phyloP scores from a whole-genome alignment of 257 asterid species.

The Plantago ovata region DNA sequence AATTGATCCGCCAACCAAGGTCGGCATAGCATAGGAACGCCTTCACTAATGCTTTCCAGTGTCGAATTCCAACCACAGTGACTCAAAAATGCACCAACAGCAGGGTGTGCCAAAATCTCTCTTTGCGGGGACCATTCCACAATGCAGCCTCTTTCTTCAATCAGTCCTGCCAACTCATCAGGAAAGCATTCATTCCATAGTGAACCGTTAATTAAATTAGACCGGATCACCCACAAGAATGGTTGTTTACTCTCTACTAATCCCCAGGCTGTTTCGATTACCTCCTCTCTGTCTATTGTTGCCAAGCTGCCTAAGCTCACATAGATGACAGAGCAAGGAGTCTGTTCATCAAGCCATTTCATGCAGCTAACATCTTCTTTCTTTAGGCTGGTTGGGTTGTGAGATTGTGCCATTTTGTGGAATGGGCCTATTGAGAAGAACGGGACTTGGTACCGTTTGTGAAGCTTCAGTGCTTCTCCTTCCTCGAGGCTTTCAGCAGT shows the following conservation, averaged over 20 bases:
- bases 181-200: slow-evolving; percentile 21
- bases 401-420: slow-evolving; percentile 21
- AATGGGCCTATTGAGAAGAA: slow-evolving; percentile 35
- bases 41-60: slow-evolving; percentile 29
- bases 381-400: slow-evolving; percentile 11
- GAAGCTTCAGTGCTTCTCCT: slow-evolving; percentile 7
- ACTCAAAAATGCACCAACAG: slow-evolving; percentile 30
- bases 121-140: slow-evolving; percentile 37
- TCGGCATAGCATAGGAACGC: slow-evolving; percentile 32
- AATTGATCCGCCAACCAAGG: slow-evolving; percentile 26
- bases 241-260: slow-evolving; percentile 25
- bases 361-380: slow-evolving; percentile 26
- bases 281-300: slow-evolving; percentile 17
- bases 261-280: slow-evolving; percentile 33
- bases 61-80: slow-evolving; percentile 40
- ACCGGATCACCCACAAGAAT: slow-evolving; percentile 33
- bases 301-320: slow-evolving; percentile 32
- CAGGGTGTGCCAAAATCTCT: slow-evolving; percentile 24
- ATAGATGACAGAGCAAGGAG: slow-evolving; percentile 26
- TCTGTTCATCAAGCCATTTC: slow-evolving; percentile 30
- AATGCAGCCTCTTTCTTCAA: slow-evolving; percentile 21
- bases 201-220: slow-evolving; percentile 2
- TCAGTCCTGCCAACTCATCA: not conserved
- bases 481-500: slow-evolving; percentile 28
- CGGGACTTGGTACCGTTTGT: slow-evolving; percentile 24